Base-by-base conservation (phyloP, 1,284 basidiomycete species). In the Fomitopsis betulina region DNA sequence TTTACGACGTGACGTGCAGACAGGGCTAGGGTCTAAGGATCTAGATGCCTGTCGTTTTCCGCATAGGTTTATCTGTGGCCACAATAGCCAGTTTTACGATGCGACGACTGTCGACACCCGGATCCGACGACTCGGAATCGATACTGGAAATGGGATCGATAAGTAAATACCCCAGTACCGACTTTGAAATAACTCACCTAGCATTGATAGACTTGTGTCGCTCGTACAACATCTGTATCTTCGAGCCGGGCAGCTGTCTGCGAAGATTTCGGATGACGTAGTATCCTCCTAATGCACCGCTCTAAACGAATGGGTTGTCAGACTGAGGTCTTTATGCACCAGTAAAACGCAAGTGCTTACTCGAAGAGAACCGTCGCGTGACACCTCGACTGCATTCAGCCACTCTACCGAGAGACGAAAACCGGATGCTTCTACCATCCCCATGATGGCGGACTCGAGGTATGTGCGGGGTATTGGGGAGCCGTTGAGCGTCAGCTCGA, bases 191-290 rank as follows among this genome's bases (percentile, higher is more conserved):
- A 4, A 73, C 79, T 68, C 60, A 84, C 82, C 72, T 75, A 32
- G 81, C 82, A 49, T 75, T 76, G 13, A 84, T 78, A 19, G 75
- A 76, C 63, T 84, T 84, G 63, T 79, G 79, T 60, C 82, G 73
- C 59, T 78, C 76, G 62, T 77, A 80, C 30, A 76, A 72, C 12
- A 70, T 68, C 33, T 72, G 68, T 15, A 65, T 61, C 15, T 66
- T 60, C 35, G 71, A 70, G 27, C 72, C 77, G 19, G 76, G 72
- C 40, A 76, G 37, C 21, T 61, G 63, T 65, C 76, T 77, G 60
- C 71, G 73, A 37, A 84, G 75, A 25, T 82, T 81, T 54, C 74
- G 75, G 62, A 84, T 81, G 47, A 78, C 65, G 67, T 85, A 85
- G 58, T 76, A 72, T 25, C 81, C 82, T 39, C 77, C 79, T 45